These are phyloP conservation scores for Stagonosporopsis vannaccii DNA, from an alignment of 2,329 filamentous ascomycete species.

Conservation along the genomic window DNA sequence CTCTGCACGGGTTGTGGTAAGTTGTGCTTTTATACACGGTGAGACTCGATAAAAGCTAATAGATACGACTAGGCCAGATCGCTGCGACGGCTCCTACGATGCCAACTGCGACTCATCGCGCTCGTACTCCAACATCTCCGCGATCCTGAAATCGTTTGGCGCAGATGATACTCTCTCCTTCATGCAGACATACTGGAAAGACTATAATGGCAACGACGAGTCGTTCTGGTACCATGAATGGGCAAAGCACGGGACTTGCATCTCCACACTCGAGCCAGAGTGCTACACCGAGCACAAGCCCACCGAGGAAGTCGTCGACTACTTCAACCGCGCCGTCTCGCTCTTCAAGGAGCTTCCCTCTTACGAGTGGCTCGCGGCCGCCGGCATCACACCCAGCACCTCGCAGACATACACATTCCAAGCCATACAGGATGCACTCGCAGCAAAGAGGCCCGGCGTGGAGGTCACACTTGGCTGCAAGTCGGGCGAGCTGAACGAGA, in stretches of 20 bases:
- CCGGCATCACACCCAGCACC: slow-evolving; percentile 65
- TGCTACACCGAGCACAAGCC: slow-evolving; percentile 68
- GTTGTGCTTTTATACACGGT: slow-evolving; percentile 11
- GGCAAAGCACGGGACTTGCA: slow-evolving; percentile 76
- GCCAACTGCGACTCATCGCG: slow-evolving; percentile 69
- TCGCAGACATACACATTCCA: slow-evolving; percentile 66
- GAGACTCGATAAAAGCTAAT: neutral
- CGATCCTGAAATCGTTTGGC: slow-evolving; percentile 65
- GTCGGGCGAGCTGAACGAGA: slow-evolving; percentile 58
- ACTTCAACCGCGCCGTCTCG: slow-evolving; percentile 70
- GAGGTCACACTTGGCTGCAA: slow-evolving; percentile 68
- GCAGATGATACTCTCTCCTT: slow-evolving; percentile 66
- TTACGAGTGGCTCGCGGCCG: slow-evolving; percentile 67
- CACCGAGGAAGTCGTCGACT: slow-evolving; percentile 72
- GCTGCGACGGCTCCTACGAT: slow-evolving; percentile 74
- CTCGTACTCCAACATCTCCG: slow-evolving; percentile 69
- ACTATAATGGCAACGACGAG: slow-evolving; percentile 69
- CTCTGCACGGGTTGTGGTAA: slow-evolving; percentile 73
- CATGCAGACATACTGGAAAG: slow-evolving; percentile 77
- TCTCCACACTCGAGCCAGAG: slow-evolving; percentile 69
- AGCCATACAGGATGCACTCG: slow-evolving; percentile 65
- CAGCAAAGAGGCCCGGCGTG: slow-evolving; percentile 59
- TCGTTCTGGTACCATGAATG: slow-evolving; percentile 75
- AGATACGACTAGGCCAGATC: slow-evolving; percentile 52
- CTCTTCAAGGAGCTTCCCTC: slow-evolving; percentile 72